These are phyloP conservation scores for Erucastrum elatum DNA, from an alignment of 345 rosid genomes.

Conservation along the genomic window DNA sequence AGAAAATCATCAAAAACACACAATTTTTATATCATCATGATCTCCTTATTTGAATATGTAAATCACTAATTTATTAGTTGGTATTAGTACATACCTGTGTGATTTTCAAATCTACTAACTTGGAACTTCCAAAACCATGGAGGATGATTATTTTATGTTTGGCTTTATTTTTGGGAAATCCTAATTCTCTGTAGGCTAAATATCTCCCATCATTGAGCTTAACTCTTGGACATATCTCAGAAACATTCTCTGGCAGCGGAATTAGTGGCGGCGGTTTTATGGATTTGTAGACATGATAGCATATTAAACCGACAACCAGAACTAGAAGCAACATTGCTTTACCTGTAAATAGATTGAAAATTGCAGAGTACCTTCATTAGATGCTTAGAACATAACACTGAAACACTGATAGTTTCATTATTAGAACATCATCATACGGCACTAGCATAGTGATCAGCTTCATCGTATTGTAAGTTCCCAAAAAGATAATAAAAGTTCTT, in stretches of 20 bases:
- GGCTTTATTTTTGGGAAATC: slow-evolving; percentile 48
- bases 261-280: slow-evolving; percentile 62
- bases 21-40: neutral
- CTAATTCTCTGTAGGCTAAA: slow-evolving; percentile 58
- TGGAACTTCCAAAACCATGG: slow-evolving; percentile 45
- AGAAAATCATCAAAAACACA: neutral
- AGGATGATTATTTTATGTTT: slow-evolving; percentile 41
- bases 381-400: neutral
- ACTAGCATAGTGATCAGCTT: neutral
- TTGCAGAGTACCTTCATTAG: neutral
- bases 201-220: slow-evolving; percentile 59
- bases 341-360: slow-evolving; percentile 4
- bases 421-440: neutral
- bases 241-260: slow-evolving; percentile 65
- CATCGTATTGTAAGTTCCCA: neutral
- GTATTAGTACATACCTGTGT: slow-evolving; percentile 15
- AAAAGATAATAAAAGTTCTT: neutral
- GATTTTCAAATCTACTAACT: slow-evolving; percentile 25
- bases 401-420: neutral
- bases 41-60: neutral
- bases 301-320: slow-evolving; percentile 47
- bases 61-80: neutral
- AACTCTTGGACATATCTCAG: slow-evolving; percentile 52
- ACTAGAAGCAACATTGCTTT: slow-evolving; percentile 39
- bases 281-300: slow-evolving; percentile 49